Evolutionary conservation across 2,329 filamentous ascomycete species (phyloP).

Genomic region (Pseudocercospora eumusae): DNA sequence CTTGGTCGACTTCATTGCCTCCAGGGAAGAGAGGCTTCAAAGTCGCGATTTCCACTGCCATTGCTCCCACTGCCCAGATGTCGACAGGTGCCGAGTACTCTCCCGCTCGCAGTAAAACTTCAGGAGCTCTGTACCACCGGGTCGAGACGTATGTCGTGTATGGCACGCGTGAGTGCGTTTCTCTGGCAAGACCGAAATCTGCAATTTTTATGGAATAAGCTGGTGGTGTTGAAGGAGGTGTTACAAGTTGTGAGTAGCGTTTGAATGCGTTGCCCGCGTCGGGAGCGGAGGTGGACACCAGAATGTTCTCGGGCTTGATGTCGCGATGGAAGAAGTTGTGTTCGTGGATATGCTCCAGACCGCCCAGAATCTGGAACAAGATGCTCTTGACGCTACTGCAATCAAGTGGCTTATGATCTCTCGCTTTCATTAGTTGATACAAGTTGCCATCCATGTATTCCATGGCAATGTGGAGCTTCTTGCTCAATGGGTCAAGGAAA

Average conservation of each 20-base stretch:
- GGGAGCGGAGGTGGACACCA: constrained; percentile 86
- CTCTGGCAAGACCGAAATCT: constrained; percentile 94
- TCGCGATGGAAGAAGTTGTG: constrained; percentile 98
- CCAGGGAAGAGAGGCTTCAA: constrained; percentile 95
- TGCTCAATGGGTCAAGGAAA: constrained; percentile 92
- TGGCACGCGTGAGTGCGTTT: constrained; percentile 92
- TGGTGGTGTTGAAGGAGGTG: constrained; percentile 90
- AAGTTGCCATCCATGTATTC: constrained; percentile 99
- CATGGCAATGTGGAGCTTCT: constrained; percentile 97
- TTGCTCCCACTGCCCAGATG: constrained; percentile 97
- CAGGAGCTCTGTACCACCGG: constrained; percentile 90
- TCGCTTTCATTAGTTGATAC: constrained; percentile 97
- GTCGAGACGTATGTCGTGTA: constrained; percentile 99
- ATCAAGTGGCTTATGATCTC: constrained; percentile 92
- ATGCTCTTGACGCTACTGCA: constrained; percentile 95
- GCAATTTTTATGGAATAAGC: constrained; percentile 97
- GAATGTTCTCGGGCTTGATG: constrained; percentile 98
- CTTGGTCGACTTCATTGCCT: constrained; percentile 97
- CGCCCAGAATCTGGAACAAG: constrained; percentile 92
- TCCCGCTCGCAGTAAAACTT: constrained; percentile 88
- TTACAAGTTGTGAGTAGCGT: constrained; percentile 89
- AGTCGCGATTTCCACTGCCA: constrained; percentile 97
- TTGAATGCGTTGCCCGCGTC: constrained; percentile 84
- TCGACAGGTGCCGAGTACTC: constrained; percentile 98
- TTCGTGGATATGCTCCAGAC: constrained; percentile 94